Conservation (phyloP, 83 land plant species). For the Picea abies region DNA sequence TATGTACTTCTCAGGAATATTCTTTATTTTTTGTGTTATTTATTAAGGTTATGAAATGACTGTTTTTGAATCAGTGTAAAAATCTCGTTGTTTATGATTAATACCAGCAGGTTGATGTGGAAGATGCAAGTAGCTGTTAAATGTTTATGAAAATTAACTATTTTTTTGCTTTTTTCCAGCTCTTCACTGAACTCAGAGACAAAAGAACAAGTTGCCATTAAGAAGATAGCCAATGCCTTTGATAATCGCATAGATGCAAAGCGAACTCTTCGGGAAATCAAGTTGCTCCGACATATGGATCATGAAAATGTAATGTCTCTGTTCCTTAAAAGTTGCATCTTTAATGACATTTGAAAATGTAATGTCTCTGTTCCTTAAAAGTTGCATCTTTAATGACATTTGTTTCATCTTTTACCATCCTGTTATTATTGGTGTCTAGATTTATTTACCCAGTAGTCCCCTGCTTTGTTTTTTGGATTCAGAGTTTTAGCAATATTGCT, state of each 20-base stretch:
- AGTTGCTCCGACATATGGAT: constrained; percentile 88
- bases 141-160: constrained; percentile 11
- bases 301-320: constrained; percentile 76
- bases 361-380: constrained; percentile 10
- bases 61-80: too few species aligned
- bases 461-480: too few species aligned
- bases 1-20: too few species aligned
- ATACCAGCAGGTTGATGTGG: too few species aligned
- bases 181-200: constrained; percentile 79
- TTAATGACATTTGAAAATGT: constrained; percentile 14
- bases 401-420: background rate
- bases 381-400: background rate
- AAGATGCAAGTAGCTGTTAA: too few species aligned
- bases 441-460: background rate
- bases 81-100: too few species aligned
- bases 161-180: constrained; percentile 22
- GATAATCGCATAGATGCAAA: constrained; percentile 95
- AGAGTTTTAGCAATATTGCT: background rate
- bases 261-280: constrained; percentile 90
- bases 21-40: too few species aligned
- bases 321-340: constrained; percentile 1
- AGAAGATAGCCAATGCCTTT: constrained; percentile 95
- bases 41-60: too few species aligned
- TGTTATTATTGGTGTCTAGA: background rate
- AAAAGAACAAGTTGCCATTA: constrained; percentile 81